Conservation (phyloP, 2,329 filamentous ascomycete species). For the Colletotrichum magnum region DNA sequence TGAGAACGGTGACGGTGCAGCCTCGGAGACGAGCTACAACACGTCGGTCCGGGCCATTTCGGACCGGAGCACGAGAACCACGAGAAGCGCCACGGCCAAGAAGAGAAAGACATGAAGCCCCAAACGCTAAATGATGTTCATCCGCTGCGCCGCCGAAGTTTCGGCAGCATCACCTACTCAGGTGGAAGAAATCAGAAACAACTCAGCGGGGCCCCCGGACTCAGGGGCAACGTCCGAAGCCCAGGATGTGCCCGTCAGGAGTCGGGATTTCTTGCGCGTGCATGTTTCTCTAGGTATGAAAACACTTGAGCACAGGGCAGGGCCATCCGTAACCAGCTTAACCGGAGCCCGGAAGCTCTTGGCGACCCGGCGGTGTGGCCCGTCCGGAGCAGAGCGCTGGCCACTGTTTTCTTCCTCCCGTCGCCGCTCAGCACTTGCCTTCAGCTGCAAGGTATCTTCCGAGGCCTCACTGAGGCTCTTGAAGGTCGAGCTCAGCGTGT, state of each 20-base stretch:
- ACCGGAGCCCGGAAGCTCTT: neutral
- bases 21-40: conserved; percentile 39
- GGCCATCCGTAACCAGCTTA: conserved; percentile 16
- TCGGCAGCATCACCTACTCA: conserved; percentile 27
- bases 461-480: neutral
- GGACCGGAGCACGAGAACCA: conserved; percentile 29
- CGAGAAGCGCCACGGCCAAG: conserved; percentile 26
- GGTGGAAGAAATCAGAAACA: conserved; percentile 19
- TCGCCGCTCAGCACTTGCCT: conserved; percentile 25
- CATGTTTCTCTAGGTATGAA: too few species aligned
- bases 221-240: neutral
- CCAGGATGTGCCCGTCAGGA: neutral
- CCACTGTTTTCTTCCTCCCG: conserved; percentile 8
- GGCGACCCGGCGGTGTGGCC: conserved; percentile 24
- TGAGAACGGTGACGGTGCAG: conserved; percentile 29
- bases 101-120: conserved; percentile 39
- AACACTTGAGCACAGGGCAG: conserved; percentile 6
- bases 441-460: conserved; percentile 26
- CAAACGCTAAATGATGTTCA: conserved; percentile 23
- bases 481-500: conserved; percentile 11
- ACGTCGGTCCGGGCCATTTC: conserved; percentile 39
- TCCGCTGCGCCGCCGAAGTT: conserved; percentile 29
- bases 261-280: neutral
- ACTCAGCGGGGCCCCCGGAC: conserved; percentile 10
- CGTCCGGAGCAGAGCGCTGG: conserved; percentile 7